phyloP scores from a whole-genome alignment of 345 rosid genomes.

The Eutrema japonicum region DNA sequence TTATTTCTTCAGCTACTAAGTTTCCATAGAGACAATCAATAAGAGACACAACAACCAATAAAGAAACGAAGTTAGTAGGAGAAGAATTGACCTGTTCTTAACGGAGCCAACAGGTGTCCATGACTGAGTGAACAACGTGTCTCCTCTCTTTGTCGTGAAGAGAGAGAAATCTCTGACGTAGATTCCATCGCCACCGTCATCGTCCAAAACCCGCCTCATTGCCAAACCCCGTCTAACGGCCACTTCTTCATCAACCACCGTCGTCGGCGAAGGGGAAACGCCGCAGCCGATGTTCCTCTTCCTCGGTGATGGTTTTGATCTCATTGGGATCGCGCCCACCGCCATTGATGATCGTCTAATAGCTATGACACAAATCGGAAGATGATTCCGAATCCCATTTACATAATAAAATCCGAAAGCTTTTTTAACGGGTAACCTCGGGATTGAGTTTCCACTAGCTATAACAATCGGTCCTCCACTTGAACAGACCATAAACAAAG shows the following conservation, averaged over 20 bases:
- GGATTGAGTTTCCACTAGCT: constrained; percentile 22
- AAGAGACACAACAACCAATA: constrained; percentile 14
- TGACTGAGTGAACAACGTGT: constrained; percentile 75
- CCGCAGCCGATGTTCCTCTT: constrained; percentile 44
- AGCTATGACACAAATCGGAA: not conserved
- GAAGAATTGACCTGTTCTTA: constrained; percentile 57
- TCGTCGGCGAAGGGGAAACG: constrained; percentile 24
- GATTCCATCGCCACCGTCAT: constrained; percentile 49
- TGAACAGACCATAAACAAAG: constrained; percentile 45
- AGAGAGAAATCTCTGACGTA: constrained; percentile 56
- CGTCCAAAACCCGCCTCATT: constrained; percentile 61
- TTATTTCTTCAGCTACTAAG: not conserved
- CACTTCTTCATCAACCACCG: constrained; percentile 63
- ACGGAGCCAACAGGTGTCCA: constrained; percentile 60
- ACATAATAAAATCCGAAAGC: not conserved
- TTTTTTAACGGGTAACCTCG: constrained; percentile 2
- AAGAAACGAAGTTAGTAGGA: not conserved
- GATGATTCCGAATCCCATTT: not conserved
- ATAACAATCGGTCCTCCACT: constrained; percentile 35
- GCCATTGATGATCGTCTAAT: constrained; percentile 44
- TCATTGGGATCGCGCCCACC: constrained; percentile 36
- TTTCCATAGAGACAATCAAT: constrained; percentile 14
- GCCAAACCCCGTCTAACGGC: constrained; percentile 63
- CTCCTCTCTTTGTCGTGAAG: constrained; percentile 62
- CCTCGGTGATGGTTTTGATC: constrained; percentile 52